These are phyloP conservation scores for Linanthus parryae DNA, from an alignment of 148 eudicot genomes.

Conservation along the genomic window DNA sequence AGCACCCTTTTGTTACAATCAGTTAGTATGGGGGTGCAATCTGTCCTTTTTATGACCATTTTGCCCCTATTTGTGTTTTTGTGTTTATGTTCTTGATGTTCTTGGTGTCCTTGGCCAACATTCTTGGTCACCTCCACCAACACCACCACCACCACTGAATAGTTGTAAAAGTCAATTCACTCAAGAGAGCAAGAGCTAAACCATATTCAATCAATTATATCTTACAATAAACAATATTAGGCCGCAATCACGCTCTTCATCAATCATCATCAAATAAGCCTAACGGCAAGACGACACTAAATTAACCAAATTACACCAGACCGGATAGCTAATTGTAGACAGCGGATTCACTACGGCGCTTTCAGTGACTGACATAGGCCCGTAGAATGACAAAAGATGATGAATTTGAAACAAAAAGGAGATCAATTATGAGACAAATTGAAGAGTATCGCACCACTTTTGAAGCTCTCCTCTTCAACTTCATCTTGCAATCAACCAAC, in stretches of 20 bases:
- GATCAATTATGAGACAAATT: background rate
- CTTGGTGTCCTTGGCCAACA: too few relatives aligned
- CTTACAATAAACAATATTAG: background rate
- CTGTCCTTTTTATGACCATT: too few relatives aligned
- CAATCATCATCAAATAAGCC: background rate
- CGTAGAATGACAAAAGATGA: background rate
- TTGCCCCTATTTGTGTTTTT: too few relatives aligned
- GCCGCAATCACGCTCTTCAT: background rate
- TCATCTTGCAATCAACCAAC: slow-evolving; percentile 31
- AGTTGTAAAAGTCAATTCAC: too few relatives aligned
- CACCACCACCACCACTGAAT: too few relatives aligned
- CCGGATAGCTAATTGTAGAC: background rate
- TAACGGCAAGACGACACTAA: background rate
- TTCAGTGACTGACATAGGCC: too few relatives aligned
- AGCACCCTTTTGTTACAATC: too few relatives aligned
- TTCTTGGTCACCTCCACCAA: too few relatives aligned
- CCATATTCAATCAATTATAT: background rate
- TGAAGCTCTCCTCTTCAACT: slow-evolving; percentile 60
- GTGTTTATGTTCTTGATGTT: too few relatives aligned
- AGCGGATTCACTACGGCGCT: too few relatives aligned
- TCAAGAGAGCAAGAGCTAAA: background rate
- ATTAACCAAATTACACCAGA: background rate
- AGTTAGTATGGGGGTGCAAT: too few relatives aligned
- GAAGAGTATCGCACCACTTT: slow-evolving; percentile 56
- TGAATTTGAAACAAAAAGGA: background rate